These are phyloP conservation scores for Pistacia integerrima DNA, from an alignment of 345 rosid species.

Conservation along the genomic window DNA sequence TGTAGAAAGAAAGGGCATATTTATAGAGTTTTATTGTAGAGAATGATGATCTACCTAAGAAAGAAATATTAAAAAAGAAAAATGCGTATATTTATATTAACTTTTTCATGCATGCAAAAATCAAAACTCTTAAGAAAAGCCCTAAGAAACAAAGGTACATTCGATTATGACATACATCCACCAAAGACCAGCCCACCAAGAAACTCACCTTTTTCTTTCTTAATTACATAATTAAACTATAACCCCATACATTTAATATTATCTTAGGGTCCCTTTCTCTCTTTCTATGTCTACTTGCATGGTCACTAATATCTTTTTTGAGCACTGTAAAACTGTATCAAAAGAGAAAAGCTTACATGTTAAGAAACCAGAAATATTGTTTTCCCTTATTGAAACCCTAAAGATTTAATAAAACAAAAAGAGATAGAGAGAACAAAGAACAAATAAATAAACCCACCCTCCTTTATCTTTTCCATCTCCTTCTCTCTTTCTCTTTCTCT, in stretches of 20 bases:
- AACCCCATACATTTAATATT: too few species aligned
- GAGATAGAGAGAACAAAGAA: slow-evolving; percentile 25
- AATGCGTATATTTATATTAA: neutral
- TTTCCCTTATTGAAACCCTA: slow-evolving; percentile 27
- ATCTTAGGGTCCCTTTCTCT: slow-evolving; percentile 4
- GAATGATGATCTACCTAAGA: slow-evolving; percentile 10
- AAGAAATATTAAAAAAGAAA: neutral
- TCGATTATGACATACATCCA: slow-evolving; percentile 47
- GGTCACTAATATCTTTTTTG: slow-evolving; percentile 27
- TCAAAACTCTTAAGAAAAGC: slow-evolving; percentile 19
- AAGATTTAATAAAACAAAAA: slow-evolving; percentile 41
- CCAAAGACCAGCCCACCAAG: slow-evolving; percentile 34
- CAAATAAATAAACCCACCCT: slow-evolving; percentile 32
- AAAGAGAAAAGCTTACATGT: slow-evolving; percentile 31
- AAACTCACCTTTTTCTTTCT: slow-evolving; percentile 17
- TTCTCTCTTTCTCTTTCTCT: slow-evolving; percentile 15
- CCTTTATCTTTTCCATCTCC: slow-evolving; percentile 44
- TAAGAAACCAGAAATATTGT: slow-evolving; percentile 24
- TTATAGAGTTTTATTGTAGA: too few species aligned
- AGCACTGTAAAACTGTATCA: slow-evolving; percentile 21
- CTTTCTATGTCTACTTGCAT: slow-evolving; percentile 30
- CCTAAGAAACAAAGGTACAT: slow-evolving; percentile 38
- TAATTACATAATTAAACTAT: neutral
- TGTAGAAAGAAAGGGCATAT: too few species aligned
- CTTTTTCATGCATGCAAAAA: slow-evolving; percentile 25